Evolutionary conservation across 768 basidiomycete genomes (phyloP).

Genomic region (Pulveroboletus sp.): DNA sequence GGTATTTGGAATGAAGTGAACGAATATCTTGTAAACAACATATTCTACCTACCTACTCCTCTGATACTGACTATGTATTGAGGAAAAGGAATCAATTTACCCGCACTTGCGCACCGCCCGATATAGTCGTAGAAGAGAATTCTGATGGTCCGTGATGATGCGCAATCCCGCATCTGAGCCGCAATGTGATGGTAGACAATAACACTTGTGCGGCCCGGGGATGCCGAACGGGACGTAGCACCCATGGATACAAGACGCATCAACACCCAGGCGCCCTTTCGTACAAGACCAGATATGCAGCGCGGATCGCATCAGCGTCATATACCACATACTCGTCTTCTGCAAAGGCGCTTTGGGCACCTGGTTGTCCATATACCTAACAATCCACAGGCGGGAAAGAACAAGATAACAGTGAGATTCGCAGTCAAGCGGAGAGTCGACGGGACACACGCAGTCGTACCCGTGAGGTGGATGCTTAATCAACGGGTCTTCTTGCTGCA

Average conservation of each 20-base stretch:
- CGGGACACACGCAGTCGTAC: slow-evolving; percentile 20
- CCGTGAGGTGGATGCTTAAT: slow-evolving; percentile 16
- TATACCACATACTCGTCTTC: slow-evolving; percentile 28
- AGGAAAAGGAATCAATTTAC: too few species aligned
- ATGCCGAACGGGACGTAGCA: too few species aligned
- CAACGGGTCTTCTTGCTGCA: slow-evolving; percentile 4
- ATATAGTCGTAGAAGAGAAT: too few species aligned
- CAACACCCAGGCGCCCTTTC: background rate
- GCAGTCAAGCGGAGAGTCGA: background rate
- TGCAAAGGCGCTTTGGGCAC: slow-evolving; percentile 6
- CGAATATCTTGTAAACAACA: too few species aligned
- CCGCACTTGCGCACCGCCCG: too few species aligned
- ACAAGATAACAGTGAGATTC: background rate
- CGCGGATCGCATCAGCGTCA: slow-evolving; percentile 20
- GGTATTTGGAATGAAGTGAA: too few species aligned
- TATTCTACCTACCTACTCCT: too few species aligned
- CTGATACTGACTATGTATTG: too few species aligned
- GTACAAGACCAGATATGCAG: slow-evolving; percentile 26
- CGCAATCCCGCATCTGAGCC: too few species aligned
- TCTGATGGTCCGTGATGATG: too few species aligned
- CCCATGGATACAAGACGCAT: background rate
- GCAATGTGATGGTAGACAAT: too few species aligned
- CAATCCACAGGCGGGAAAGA: background rate
- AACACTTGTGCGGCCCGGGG: too few species aligned
- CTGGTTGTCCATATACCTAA: slow-evolving; percentile 17